Percentiles rank a stretch among this genome's conserved stretches.
phyloP scores from a whole-genome alignment of 192 early-diverging fungal genomes.

The Coemansia sp. region DNA sequence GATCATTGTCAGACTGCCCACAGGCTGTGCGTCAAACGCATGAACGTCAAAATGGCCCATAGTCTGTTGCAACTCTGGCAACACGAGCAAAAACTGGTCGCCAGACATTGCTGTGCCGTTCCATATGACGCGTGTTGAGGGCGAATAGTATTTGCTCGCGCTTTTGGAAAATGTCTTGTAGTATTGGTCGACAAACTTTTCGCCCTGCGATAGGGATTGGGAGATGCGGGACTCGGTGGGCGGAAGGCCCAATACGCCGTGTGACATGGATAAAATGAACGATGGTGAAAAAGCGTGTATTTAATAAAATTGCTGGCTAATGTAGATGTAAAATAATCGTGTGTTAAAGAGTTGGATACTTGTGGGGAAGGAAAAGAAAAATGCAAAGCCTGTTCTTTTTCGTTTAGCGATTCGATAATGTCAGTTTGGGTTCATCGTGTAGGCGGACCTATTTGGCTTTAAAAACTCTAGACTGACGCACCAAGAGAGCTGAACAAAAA shows the following conservation, averaged over 20 bases:
- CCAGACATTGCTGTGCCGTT: conserved; percentile 32
- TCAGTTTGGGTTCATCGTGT: too few relatives aligned
- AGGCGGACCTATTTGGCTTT: too few relatives aligned
- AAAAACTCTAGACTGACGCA: too few relatives aligned
- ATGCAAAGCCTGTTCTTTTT: too few relatives aligned
- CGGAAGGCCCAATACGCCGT: not conserved
- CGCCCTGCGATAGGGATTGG: conserved; percentile 7
- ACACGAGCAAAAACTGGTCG: conserved; percentile 18
- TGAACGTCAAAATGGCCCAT: conserved; percentile 18
- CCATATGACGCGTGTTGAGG: conserved; percentile 33
- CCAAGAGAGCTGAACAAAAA: too few relatives aligned
- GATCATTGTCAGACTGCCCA: conserved; percentile 14
- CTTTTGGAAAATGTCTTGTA: conserved; percentile 15
- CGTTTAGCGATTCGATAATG: too few relatives aligned
- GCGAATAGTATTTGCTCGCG: conserved; percentile 34
- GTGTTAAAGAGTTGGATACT: too few relatives aligned
- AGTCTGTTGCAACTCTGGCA: conserved; percentile 21
- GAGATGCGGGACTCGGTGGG: conserved; percentile 6
- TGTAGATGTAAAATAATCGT: not conserved
- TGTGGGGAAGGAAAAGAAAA: too few relatives aligned
- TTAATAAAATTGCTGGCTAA: not conserved
- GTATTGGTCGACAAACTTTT: conserved; percentile 41
- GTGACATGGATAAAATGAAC: not conserved
- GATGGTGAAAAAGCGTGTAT: not conserved
- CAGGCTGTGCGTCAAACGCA: conserved; percentile 22